Conservation (phyloP, 2,329 filamentous ascomycete genomes). For the Trichoderma sp. region DNA sequence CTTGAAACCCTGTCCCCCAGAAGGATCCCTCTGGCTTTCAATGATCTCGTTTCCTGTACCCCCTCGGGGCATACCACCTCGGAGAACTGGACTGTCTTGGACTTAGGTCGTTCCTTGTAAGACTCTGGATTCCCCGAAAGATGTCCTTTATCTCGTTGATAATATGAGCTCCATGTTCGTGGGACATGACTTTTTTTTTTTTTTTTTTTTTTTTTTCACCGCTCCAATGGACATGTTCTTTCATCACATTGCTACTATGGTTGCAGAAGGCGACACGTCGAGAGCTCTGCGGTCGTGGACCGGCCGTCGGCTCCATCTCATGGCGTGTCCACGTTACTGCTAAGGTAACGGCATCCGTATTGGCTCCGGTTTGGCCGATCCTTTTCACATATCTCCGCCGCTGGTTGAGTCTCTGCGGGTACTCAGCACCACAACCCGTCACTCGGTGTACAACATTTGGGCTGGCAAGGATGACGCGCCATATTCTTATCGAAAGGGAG, state of each 20-base stretch:
- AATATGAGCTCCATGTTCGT: not conserved
- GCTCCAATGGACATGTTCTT: not conserved
- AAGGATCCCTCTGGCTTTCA: not conserved
- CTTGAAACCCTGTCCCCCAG: not conserved
- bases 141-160: not conserved
- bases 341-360: not conserved
- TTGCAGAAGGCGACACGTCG: not conserved
- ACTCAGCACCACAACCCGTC: not conserved
- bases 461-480: conserved; percentile 13
- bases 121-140: not conserved
- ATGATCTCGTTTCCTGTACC: not conserved
- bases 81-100: not conserved
- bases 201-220: not conserved
- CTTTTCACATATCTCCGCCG: not conserved
- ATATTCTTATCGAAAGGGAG: conserved; percentile 4
- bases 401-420: not conserved
- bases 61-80: not conserved
- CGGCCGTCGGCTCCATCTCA: not conserved
- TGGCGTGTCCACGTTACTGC: not conserved
- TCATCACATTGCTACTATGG: not conserved
- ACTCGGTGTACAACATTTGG: conserved; percentile 9
- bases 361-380: not conserved
- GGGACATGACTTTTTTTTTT: conserved; percentile 10
- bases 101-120: not conserved
- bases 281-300: not conserved